Percentiles rank a stretch among this genome's conserved stretches.
These are phyloP conservation scores for Aspergillus flavus DNA, from an alignment of 2,329 filamentous ascomycete species.

Conservation along the genomic window DNA sequence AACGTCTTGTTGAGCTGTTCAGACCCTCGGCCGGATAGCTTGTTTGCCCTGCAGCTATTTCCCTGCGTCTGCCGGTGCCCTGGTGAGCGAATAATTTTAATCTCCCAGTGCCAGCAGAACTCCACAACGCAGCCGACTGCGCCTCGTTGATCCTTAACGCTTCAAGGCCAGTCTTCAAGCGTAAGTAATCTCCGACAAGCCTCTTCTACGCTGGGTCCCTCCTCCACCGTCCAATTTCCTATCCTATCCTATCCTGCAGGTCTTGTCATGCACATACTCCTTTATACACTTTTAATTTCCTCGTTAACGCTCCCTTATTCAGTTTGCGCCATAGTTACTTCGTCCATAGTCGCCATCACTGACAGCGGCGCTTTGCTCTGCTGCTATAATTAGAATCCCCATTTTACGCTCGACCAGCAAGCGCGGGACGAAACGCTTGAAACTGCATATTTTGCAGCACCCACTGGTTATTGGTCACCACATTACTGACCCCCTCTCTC, in stretches of 20 bases:
- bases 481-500: constrained; percentile 9
- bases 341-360: constrained; percentile 25
- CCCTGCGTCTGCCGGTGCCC: background rate
- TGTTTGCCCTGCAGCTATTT: background rate
- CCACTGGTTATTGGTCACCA: constrained; percentile 20
- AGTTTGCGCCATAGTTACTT: constrained; percentile 1
- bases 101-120: constrained; percentile 9
- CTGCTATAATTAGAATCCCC: constrained; percentile 41
- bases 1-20: background rate
- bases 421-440: constrained; percentile 22
- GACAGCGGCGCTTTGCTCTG: constrained; percentile 27
- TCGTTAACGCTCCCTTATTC: background rate
- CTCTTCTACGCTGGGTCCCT: constrained; percentile 7
- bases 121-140: constrained; percentile 23
- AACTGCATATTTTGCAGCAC: constrained; percentile 18
- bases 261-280: constrained; percentile 16
- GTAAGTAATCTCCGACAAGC: constrained; percentile 27
- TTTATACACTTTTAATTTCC: constrained; percentile 17
- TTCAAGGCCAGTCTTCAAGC: constrained; percentile 17
- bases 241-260: constrained; percentile 10
- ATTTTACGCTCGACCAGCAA: constrained; percentile 17
- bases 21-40: background rate
- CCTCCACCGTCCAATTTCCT: constrained; percentile 10
- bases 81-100: constrained; percentile 11
- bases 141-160: constrained; percentile 32